phyloP scores from a whole-genome alignment of 2,329 filamentous ascomycete species.

The Colletotrichum falcatum region DNA sequence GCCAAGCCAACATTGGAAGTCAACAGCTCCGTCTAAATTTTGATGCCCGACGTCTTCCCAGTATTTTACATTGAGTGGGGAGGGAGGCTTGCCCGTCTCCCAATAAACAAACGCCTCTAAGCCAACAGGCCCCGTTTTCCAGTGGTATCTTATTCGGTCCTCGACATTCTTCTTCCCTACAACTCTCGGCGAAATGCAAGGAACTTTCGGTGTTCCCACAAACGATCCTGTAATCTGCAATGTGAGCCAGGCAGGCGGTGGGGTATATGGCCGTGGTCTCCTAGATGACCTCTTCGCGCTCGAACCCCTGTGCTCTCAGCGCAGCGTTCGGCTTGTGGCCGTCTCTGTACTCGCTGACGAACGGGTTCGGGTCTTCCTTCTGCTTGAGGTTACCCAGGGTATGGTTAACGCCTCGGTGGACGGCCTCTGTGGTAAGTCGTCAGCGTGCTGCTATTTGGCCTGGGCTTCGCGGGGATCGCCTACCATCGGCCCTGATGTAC shows the following conservation, averaged over 20 bases:
- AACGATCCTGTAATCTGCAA: not conserved
- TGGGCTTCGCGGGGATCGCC: slow-evolving; percentile 5
- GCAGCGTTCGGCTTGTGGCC: slow-evolving; percentile 75
- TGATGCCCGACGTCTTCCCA: not conserved
- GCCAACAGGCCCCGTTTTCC: slow-evolving; percentile 20
- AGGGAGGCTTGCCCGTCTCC: not conserved
- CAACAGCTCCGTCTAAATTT: not conserved
- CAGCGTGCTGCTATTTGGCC: not conserved
- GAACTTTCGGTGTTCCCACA: not conserved
- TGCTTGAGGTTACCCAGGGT: slow-evolving; percentile 91
- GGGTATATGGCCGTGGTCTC: not conserved
- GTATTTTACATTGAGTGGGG: slow-evolving; percentile 36
- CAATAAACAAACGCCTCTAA: slow-evolving; percentile 27
- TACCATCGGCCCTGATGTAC: slow-evolving; percentile 83
- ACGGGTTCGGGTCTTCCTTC: slow-evolving; percentile 90
- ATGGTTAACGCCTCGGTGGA: slow-evolving; percentile 95
- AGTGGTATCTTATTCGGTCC: slow-evolving; percentile 39
- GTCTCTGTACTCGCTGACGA: slow-evolving; percentile 85
- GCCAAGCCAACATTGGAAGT: not conserved
- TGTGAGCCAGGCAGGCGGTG: not conserved
- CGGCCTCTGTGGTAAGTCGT: slow-evolving; percentile 70
- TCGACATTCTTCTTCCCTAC: not conserved
- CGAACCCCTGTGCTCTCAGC: slow-evolving; percentile 79
- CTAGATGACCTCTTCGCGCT: slow-evolving; percentile 82
- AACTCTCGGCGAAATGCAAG: slow-evolving; percentile 5